Evolutionary conservation across 1,139 yeast genomes (phyloP).

Genomic region (Entelexis paramagnoliae): DNA sequence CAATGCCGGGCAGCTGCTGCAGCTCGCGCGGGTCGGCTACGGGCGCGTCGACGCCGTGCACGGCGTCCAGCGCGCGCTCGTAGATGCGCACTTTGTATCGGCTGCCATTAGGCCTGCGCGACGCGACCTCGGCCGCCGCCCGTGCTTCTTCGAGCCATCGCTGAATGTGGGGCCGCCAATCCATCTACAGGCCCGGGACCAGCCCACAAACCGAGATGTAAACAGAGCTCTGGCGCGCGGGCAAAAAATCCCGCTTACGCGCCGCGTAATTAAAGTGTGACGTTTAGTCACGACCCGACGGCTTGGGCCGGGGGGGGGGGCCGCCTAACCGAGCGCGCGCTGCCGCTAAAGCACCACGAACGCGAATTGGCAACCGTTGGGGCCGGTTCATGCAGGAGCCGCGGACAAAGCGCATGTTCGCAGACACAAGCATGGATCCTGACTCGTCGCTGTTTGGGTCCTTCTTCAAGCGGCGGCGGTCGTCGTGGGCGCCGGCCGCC

Average conservation of each 20-base stretch:
- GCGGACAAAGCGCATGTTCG: slow-evolving; percentile 5
- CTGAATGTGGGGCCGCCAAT: slow-evolving; percentile 36
- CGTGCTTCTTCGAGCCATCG: slow-evolving; percentile 48
- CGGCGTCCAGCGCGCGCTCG: slow-evolving; percentile 40
- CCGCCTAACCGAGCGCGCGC: too few relatives aligned
- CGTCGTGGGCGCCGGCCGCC: neutral
- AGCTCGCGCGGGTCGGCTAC: slow-evolving; percentile 46
- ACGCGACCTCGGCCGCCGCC: slow-evolving; percentile 26
- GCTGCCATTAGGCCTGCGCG: slow-evolving; percentile 15
- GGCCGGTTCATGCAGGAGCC: neutral
- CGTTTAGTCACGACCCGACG: neutral
- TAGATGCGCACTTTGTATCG: slow-evolving; percentile 36
- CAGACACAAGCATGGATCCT: slow-evolving; percentile 1
- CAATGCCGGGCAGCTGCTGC: slow-evolving; percentile 45
- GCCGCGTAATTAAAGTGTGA: neutral
- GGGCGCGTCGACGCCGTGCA: slow-evolving; percentile 36
- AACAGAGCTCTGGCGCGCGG: neutral
- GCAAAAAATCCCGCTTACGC: neutral
- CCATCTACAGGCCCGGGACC: slow-evolving; percentile 6
- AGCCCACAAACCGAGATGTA: neutral
- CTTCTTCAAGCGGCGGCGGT: slow-evolving; percentile 6
- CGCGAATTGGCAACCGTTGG: neutral
- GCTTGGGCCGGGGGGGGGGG: too few relatives aligned
- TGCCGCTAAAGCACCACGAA: too few relatives aligned
- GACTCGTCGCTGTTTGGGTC: slow-evolving; percentile 4